Evolutionary conservation across 1,284 basidiomycete genomes (phyloP).

Genomic region (Ganoderma leucocontextum): DNA sequence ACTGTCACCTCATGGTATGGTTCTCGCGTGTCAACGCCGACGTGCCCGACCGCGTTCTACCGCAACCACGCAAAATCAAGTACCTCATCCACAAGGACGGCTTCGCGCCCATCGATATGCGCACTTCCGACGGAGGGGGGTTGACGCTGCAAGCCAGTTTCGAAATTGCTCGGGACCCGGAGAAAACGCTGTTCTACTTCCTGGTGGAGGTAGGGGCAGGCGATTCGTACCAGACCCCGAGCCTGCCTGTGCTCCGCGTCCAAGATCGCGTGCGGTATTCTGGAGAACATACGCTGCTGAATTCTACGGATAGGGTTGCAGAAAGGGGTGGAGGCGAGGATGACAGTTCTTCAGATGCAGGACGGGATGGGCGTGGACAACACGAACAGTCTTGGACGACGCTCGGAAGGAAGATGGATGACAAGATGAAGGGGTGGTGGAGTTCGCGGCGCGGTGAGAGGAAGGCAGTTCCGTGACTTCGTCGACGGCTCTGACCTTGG

Average conservation of each 20-base stretch:
- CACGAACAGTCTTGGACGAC: not conserved
- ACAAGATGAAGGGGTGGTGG: not conserved
- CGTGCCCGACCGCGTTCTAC: not conserved
- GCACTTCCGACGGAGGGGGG: not conserved
- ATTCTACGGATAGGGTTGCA: no score
- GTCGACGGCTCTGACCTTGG: no score
- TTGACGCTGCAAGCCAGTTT: not conserved
- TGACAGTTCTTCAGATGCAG: not conserved
- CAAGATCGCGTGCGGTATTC: not conserved
- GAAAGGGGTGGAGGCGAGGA: no score
- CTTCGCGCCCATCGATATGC: not conserved
- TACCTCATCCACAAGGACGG: slow-evolving; percentile 2
- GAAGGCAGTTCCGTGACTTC: not conserved
- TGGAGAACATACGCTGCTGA: no score
- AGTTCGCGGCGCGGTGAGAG: not conserved
- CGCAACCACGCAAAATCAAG: not conserved
- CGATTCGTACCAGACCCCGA: not conserved
- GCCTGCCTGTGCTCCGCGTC: not conserved
- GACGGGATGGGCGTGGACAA: not conserved
- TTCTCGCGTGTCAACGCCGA: not conserved
- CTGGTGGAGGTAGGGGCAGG: not conserved
- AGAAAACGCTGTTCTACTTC: not conserved
- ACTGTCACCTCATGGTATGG: not conserved
- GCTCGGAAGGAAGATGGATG: not conserved
- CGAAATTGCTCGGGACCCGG: not conserved